phyloP scores from a whole-genome alignment of 2,329 filamentous ascomycete genomes.

The Trichophyton rubrum region DNA sequence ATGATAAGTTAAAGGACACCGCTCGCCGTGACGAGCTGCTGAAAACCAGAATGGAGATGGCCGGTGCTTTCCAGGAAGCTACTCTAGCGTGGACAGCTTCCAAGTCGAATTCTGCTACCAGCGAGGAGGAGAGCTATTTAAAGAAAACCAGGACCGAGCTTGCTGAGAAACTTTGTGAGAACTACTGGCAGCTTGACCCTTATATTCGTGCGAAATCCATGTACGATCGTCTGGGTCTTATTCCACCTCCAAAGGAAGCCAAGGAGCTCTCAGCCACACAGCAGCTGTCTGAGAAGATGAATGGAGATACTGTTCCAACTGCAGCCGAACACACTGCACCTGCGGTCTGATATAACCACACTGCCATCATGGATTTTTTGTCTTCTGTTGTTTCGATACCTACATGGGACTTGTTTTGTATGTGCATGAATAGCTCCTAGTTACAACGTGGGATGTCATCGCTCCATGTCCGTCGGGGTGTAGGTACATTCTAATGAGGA shows the following conservation, averaged over 20 bases:
- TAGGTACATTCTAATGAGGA: background rate
- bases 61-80: conserved; percentile 58
- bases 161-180: conserved; percentile 51
- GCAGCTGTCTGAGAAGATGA: conserved; percentile 6
- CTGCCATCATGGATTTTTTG: background rate
- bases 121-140: conserved; percentile 33
- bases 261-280: background rate
- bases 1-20: conserved; percentile 58
- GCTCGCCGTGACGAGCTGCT: conserved; percentile 52
- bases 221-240: conserved; percentile 68
- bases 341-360: background rate
- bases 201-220: conserved; percentile 70
- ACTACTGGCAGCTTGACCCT: conserved; percentile 85
- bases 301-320: conserved; percentile 8
- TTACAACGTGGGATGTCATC: background rate
- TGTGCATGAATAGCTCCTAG: background rate
- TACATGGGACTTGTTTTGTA: background rate
- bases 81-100: conserved; percentile 63
- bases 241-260: conserved; percentile 9
- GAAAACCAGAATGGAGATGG: conserved; percentile 50
- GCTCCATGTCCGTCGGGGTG: background rate
- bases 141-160: conserved; percentile 49
- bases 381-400: background rate
- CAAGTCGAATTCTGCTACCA: conserved; percentile 30
- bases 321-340: background rate